Evolutionary conservation across 208 protist genomes (phyloP).

Genomic region (Wallacemonas sp.): DNA sequence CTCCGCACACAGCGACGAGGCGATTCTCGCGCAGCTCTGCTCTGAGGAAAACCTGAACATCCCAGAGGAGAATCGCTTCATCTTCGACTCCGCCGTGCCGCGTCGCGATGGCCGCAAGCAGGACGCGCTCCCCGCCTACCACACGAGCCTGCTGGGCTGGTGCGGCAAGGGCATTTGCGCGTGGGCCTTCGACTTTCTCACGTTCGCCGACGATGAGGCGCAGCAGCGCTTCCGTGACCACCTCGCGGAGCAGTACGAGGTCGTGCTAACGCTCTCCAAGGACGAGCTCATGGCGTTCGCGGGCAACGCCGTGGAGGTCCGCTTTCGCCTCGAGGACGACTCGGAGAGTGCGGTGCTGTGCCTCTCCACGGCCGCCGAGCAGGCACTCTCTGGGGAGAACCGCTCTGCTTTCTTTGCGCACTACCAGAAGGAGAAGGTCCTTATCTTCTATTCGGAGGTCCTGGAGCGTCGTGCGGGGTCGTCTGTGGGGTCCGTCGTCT

Average conservation of each 20-base stretch:
- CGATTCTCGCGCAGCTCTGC: constrained; percentile 64
- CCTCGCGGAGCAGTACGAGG: constrained; percentile 45
- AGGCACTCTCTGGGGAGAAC: constrained; percentile 33
- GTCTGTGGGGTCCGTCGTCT: constrained; percentile 55
- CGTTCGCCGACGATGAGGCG: constrained; percentile 52
- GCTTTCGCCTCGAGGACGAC: constrained; percentile 12
- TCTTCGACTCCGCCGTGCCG: constrained; percentile 30
- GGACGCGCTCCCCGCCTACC: constrained; percentile 31
- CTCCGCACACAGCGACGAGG: constrained; percentile 54
- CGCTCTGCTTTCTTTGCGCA: constrained; percentile 34
- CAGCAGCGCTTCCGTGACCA: constrained; percentile 61
- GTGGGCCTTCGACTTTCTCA: constrained; percentile 56
- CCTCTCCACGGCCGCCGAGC: constrained; percentile 56
- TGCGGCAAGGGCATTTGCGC: constrained; percentile 77
- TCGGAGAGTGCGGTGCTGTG: constrained; percentile 42
- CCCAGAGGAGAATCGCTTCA: constrained; percentile 58
- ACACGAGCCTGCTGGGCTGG: constrained; percentile 84
- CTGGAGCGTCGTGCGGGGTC: constrained; percentile 59
- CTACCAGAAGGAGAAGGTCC: constrained; percentile 67
- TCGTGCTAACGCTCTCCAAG: constrained; percentile 57
- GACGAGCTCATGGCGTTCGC: constrained; percentile 62
- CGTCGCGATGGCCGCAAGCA: not conserved
- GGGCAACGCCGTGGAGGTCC: constrained; percentile 60
- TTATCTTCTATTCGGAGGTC: constrained; percentile 58
- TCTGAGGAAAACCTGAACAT: constrained; percentile 69